Base-by-base conservation (phyloP, 164 flowering plant genomes). In the Umbellularia californica region DNA sequence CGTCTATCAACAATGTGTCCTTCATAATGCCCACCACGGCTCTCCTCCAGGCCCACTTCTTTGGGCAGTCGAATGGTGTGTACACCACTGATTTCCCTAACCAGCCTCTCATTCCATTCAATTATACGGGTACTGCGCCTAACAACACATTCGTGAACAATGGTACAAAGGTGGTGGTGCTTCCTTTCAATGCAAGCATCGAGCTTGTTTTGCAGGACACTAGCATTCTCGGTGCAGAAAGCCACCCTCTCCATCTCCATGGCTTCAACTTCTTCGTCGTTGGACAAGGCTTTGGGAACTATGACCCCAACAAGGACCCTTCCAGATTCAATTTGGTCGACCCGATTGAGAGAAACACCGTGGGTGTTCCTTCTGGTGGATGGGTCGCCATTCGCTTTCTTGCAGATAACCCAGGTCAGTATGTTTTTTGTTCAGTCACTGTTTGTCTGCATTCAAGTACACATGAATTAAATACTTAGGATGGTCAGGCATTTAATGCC, bases 161-260 rank as follows among this genome's bases (percentile, higher is more conserved):
- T 30, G 88, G 85, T 1, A 90, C 90, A 0, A 82, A 82, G 67
- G 81, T 79, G 22, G 83, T 84, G 78, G 88, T 79, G 51, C 77
- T 90, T 15, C 78, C 79, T 1, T 90, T 81, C 69, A 90, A 88
- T 72, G 79, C 92, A 0, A 88, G 79, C 7, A 88, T 88, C 71
- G 90, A 90, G 80, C 24, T 90, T 12, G 83, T 90, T 35, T 15
- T 88, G 88, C 94, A 88, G 75, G 91, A 84, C 67, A 87, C 74
- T 10, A 63, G 68, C 68, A 72, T 72, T 72, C 74, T 62, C 9
- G 74, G 74, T 1, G 74, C 35, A 17, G 74, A 72, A 68, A 65
- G 70, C 70, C 75, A 73, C n/a, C 75, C 75, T 23, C 62, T 73
- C 35, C 69, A 65, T 65, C 75, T 65, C 55, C 75, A 73, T 47